Evolutionary conservation across 148 eudicot genomes (phyloP).

Genomic region (Vaccinium darrowii): DNA sequence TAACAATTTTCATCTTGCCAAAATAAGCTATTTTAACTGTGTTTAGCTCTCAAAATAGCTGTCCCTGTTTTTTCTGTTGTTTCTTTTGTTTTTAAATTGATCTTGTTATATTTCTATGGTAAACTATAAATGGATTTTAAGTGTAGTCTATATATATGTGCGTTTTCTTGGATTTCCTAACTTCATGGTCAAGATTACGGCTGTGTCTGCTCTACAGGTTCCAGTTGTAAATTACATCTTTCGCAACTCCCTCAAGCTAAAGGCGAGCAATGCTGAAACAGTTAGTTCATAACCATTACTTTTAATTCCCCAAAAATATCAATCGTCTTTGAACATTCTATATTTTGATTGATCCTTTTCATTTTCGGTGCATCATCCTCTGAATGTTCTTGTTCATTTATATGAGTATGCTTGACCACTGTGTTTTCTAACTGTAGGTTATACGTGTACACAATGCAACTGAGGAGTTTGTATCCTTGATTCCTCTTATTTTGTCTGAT

Average conservation of each 20-base stretch:
- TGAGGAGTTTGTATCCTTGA: constrained; percentile 55
- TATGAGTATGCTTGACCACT: not conserved
- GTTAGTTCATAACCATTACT: constrained; percentile 36
- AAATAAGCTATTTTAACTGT: not conserved
- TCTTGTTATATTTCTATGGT: not conserved
- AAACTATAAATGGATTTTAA: not conserved
- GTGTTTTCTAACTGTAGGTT: constrained; percentile 47
- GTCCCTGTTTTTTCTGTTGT: not conserved
- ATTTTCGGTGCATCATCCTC: not conserved
- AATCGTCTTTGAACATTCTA: not conserved
- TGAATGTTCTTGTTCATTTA: not conserved
- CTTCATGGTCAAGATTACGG: not conserved
- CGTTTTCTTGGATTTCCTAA: not conserved
- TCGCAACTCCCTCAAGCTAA: constrained; percentile 76
- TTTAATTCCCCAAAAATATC: not conserved
- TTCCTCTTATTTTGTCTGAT: constrained; percentile 52
- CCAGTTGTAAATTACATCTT: constrained; percentile 70
- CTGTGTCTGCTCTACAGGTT: constrained; percentile 39
- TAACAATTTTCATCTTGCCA: not conserved
- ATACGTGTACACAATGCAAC: constrained; percentile 59
- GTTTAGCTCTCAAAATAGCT: not conserved
- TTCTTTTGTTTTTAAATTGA: not conserved
- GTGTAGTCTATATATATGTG: not conserved
- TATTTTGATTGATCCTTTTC: not conserved
- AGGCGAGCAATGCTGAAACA: constrained; percentile 82